Evolutionary conservation across 768 basidiomycete species (phyloP).

Genomic region (Sporobolomyces roseus): DNA sequence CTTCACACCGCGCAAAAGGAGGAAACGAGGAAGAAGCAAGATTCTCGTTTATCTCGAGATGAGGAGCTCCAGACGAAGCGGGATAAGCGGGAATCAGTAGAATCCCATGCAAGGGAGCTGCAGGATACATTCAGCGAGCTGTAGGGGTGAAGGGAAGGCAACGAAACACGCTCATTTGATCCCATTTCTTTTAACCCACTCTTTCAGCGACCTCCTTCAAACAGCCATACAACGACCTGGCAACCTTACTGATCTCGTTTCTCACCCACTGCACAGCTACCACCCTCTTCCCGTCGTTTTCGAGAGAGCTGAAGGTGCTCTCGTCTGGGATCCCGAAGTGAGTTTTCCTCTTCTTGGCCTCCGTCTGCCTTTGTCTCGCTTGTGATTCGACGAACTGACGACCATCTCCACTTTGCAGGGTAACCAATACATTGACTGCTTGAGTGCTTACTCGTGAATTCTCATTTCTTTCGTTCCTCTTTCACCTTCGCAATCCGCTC

Average conservation of each 20-base stretch:
- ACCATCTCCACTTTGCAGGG: conserved; percentile 52
- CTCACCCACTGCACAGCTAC: conserved; percentile 59
- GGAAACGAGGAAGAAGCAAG: not conserved
- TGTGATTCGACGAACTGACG: conserved; percentile 50
- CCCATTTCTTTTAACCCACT: no score
- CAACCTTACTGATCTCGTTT: no score
- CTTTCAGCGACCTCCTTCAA: no score
- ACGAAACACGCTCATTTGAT: no score
- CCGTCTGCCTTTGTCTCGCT: conserved; percentile 47
- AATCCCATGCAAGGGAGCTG: no score
- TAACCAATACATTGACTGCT: conserved; percentile 93
- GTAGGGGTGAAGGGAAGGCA: no score
- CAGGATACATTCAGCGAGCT: no score
- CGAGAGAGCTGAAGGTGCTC: conserved; percentile 80
- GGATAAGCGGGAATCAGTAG: no score
- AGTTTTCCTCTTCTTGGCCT: not conserved
- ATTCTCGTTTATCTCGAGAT: not conserved
- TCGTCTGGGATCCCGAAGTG: conserved; percentile 47
- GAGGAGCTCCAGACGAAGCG: not conserved
- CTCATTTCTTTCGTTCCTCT: conserved; percentile 37
- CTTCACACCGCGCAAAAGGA: not conserved
- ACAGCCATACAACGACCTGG: no score
- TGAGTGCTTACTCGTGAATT: conserved; percentile 89
- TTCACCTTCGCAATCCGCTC: not conserved
- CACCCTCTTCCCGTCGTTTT: conserved; percentile 94